Conservation (phyloP, 257 asterid genomes). For the Scutellaria barbata region DNA sequence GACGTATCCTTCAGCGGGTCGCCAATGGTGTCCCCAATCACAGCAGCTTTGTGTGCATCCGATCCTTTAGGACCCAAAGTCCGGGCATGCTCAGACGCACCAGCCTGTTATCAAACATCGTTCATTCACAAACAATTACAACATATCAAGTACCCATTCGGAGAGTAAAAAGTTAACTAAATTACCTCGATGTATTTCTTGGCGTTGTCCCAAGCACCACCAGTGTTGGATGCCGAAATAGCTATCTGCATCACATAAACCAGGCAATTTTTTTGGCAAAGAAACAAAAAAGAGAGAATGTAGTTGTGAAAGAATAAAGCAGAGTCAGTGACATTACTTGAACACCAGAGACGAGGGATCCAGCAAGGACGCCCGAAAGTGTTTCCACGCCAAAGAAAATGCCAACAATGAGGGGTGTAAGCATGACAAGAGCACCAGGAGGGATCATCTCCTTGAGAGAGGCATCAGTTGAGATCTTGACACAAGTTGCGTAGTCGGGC, state of each 20-base stretch:
- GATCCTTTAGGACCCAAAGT: conserved; percentile 63
- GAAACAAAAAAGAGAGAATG: not conserved
- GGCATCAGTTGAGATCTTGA: conserved; percentile 62
- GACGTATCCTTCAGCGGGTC: conserved; percentile 71
- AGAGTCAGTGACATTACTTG: conserved; percentile 37
- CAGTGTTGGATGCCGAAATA: conserved; percentile 57
- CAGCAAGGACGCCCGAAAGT: conserved; percentile 62
- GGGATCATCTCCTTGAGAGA: conserved; percentile 60
- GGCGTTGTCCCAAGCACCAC: conserved; percentile 58
- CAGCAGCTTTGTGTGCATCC: conserved; percentile 67
- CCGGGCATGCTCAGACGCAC: conserved; percentile 60
- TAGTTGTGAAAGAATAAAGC: not conserved
- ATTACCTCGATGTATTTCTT: conserved; percentile 53
- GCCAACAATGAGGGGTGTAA: conserved; percentile 57
- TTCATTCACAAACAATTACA: not conserved
- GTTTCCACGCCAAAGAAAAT: conserved; percentile 59
- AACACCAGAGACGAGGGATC: conserved; percentile 62
- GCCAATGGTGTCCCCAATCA: conserved; percentile 66
- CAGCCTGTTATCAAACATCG: conserved; percentile 46
- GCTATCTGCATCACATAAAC: conserved; percentile 40
- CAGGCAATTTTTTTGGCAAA: too few species aligned
- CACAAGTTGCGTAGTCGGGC: conserved; percentile 63
- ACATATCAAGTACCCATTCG: not conserved
- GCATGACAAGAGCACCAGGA: conserved; percentile 63
- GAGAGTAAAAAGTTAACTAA: not conserved